These are phyloP conservation scores for Clitopilus passeckerianus DNA, from an alignment of 768 basidiomycete species.

Conservation along the genomic window DNA sequence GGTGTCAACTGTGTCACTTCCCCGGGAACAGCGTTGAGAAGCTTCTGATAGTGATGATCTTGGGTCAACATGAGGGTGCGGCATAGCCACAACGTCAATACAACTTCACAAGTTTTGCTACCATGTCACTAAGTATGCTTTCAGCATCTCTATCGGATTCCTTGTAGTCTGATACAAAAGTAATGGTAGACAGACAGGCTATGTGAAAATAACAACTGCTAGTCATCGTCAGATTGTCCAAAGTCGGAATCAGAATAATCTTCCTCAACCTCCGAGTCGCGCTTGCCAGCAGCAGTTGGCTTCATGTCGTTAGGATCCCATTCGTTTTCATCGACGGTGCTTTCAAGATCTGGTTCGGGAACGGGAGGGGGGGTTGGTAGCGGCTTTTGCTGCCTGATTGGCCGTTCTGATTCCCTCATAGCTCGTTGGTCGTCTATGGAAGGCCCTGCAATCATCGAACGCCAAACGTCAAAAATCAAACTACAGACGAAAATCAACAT, in stretches of 20 bases:
- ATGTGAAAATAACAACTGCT: too few species aligned
- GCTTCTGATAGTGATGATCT: background rate
- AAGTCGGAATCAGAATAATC: background rate
- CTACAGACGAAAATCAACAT: slow-evolving; percentile 16
- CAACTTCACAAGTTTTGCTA: background rate
- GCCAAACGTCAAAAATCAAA: slow-evolving; percentile 38
- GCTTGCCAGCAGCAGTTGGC: background rate
- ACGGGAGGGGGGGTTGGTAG: background rate
- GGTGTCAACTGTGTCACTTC: background rate
- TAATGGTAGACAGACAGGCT: too few species aligned
- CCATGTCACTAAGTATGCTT: too few species aligned
- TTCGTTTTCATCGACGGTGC: background rate
- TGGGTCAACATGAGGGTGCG: background rate
- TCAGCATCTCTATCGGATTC: too few species aligned
- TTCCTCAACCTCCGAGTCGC: background rate
- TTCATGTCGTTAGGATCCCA: background rate
- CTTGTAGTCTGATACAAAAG: too few species aligned
- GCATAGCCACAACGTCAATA: background rate
- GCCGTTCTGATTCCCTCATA: slow-evolving; percentile 3
- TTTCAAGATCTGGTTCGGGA: background rate
- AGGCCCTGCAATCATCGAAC: slow-evolving; percentile 37
- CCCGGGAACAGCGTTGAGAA: background rate
- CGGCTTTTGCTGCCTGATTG: background rate
- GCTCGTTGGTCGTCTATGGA: slow-evolving; percentile 42
- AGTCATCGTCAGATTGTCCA: background rate